A percentile compares a stretch with the other conserved stretches of the same genome.
phyloP scores from a whole-genome alignment of 257 asterid genomes.

The Coffea eugenioides region DNA sequence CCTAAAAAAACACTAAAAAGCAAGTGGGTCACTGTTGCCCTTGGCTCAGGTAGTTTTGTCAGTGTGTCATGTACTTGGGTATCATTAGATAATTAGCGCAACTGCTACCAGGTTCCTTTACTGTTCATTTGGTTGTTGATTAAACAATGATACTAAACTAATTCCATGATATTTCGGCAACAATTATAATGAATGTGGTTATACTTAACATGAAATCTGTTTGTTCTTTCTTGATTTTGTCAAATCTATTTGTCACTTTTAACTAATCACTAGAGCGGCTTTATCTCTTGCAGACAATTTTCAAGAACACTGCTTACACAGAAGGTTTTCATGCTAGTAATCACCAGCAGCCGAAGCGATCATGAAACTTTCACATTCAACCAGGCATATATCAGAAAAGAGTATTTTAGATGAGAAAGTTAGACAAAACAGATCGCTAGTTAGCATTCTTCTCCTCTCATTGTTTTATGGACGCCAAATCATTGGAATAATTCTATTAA shows the following conservation, averaged over 20 bases:
- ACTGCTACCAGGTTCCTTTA: not conserved
- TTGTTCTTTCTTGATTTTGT: not conserved
- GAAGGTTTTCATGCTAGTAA: constrained; percentile 76
- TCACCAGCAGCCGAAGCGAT: constrained; percentile 39
- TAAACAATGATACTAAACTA: not conserved
- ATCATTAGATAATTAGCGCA: too few species aligned
- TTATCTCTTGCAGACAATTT: constrained; percentile 49
- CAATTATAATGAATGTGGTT: not conserved
- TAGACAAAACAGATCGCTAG: not conserved
- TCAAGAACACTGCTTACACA: constrained; percentile 81
- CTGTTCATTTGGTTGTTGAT: not conserved
- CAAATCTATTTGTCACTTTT: not conserved
- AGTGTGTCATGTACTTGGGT: not conserved
- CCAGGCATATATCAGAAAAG: too few species aligned
- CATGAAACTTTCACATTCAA: constrained; percentile 14
- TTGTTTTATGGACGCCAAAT: not conserved
- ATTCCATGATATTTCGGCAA: not conserved
- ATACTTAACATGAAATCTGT: not conserved
- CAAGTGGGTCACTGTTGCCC: not conserved
- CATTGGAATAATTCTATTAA: not conserved
- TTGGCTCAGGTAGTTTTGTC: not conserved
- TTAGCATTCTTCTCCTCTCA: not conserved
- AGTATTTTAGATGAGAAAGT: not conserved
- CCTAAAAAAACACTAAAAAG: not conserved
- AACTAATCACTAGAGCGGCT: not conserved